Base-by-base conservation (phyloP, 2,329 filamentous ascomycete genomes). In the Diaporthe longicolla region DNA sequence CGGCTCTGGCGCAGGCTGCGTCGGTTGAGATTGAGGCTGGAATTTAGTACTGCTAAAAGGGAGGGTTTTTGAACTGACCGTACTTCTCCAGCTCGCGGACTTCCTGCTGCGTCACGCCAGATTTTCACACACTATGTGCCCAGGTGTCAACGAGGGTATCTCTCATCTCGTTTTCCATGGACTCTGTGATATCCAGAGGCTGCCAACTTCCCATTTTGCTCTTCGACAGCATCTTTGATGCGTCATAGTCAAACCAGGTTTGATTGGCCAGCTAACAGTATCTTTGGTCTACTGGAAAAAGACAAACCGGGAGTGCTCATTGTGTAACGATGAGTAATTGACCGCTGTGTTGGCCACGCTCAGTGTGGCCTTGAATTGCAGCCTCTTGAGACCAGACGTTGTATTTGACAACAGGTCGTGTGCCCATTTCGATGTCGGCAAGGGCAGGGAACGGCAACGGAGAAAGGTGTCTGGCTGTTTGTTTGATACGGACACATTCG, bases 11-110 rank as follows among this genome's bases (percentile, higher is more conserved):
- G n/a, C n/a, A n/a, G n/a, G n/a, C n/a, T n/a, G n/a, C n/a, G n/a
- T n/a, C n/a, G n/a, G 57, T 19, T 8, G 45, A 3, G 3, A 40
- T 40, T 17, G 35, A 40, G 57, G 24, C 35, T 7, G 19, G 7
- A 1, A 4, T 4, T 10, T 40, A 3, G 29, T 7, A 13, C 3
- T 19, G 21, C 0, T 58, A 2, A 2, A 32, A 9, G 9, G 17
- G 32, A 57, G 2, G 29, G 19, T 4, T 58, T 58, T 58, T n/a
- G n/a, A n/a, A n/a, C n/a, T n/a, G n/a, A n/a, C n/a, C n/a, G n/a
- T n/a, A n/a, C n/a, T n/a, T n/a, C n/a, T n/a, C n/a, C n/a, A n/a
- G n/a, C n/a, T n/a, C n/a, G 55, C 0, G 29, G 29, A 19, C 55
- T 35, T 19, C 15, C 55, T 35, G 55, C 55, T 9, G 17, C n/a